These are phyloP conservation scores for Cucurbita moschata DNA, from an alignment of 306 rosid species.

Conservation along the genomic window DNA sequence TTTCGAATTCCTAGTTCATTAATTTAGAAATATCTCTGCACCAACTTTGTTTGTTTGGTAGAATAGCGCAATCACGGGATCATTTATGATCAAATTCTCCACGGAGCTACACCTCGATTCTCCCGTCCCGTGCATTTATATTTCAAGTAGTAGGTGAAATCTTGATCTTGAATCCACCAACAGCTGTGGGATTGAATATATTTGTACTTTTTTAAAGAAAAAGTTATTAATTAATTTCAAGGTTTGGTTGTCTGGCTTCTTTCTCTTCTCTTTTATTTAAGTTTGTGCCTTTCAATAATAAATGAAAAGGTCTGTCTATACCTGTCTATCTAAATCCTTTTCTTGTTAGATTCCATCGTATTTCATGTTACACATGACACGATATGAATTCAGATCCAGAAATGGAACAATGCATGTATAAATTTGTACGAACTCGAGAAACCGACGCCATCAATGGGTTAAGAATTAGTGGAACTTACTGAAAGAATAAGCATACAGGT, in stretches of 20 bases:
- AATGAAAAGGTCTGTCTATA: no score
- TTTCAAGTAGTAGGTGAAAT: neutral
- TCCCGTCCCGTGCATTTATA: neutral
- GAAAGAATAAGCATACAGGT: neutral
- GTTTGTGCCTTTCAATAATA: no score
- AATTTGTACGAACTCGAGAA: neutral
- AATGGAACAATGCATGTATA: neutral
- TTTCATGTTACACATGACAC: neutral
- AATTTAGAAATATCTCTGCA: neutral
- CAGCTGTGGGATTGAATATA: neutral
- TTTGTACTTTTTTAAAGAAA: neutral
- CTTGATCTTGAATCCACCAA: neutral
- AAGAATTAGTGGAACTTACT: neutral
- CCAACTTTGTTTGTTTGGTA: neutral
- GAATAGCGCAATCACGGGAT: neutral
- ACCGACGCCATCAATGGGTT: neutral
- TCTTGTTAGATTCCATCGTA: neutral
- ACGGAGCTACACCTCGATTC: neutral
- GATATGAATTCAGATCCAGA: neutral
- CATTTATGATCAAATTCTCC: neutral
- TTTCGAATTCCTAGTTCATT: neutral
- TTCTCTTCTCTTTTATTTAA: no score
- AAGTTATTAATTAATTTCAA: no score
- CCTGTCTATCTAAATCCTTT: neutral
- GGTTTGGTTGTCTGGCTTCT: no score